A percentile compares a stretch with the other conserved stretches of the same genome.
Evolutionary conservation across 345 rosid genomes (phyloP).

Genomic region (Adansonia digitata): DNA sequence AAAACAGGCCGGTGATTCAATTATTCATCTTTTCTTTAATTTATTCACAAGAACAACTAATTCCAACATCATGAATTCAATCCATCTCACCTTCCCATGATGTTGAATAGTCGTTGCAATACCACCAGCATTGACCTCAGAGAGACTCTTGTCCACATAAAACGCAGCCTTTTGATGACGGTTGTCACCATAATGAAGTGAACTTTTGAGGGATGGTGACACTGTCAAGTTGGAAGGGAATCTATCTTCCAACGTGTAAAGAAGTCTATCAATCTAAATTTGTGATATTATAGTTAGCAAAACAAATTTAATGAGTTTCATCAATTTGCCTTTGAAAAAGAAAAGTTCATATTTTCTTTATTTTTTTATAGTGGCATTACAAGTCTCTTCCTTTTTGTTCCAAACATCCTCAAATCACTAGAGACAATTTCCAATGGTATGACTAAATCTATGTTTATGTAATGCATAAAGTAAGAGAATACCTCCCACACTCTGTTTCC

Average conservation of each 20-base stretch:
- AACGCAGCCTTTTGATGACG: conserved; percentile 94
- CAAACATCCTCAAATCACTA: background rate
- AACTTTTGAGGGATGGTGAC: conserved; percentile 57
- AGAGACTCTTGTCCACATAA: conserved; percentile 75
- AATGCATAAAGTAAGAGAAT: conserved; percentile 3
- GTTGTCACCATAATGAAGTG: conserved; percentile 93
- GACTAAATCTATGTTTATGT: background rate
- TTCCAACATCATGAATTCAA: background rate
- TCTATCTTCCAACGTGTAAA: conserved; percentile 50
- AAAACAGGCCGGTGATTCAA: background rate
- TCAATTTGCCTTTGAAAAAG: background rate
- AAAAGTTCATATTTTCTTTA: background rate
- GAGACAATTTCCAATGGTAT: background rate
- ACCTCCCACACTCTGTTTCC: conserved; percentile 81
- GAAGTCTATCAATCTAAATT: conserved; percentile 17
- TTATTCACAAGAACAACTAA: background rate
- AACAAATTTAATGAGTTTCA: conserved; percentile 6
- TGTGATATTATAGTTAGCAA: background rate
- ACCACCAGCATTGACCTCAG: conserved; percentile 93
- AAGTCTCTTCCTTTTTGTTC: background rate
- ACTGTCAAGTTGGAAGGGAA: conserved; percentile 80
- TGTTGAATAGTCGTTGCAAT: conserved; percentile 92
- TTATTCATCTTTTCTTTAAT: background rate
- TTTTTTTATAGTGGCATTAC: background rate
- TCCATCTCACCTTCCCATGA: conserved; percentile 73